Conservation (phyloP, 148 eudicot species). For the Vaccinium macrocarpon region DNA sequence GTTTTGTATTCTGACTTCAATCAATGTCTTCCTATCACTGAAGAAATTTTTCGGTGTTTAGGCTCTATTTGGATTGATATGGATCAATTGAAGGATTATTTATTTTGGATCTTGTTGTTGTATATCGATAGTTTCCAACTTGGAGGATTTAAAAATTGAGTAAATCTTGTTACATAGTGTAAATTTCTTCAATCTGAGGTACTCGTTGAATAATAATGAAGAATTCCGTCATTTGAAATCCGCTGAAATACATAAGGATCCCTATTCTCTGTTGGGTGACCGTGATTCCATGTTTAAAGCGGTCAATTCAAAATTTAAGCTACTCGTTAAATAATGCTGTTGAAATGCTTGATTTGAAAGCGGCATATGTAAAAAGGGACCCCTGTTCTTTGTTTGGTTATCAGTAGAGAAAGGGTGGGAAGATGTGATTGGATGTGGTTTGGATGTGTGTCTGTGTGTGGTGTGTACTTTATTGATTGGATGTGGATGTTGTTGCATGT, state of each 20-base stretch:
- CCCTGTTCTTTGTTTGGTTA: not conserved
- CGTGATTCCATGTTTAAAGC: not conserved
- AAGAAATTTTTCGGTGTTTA: not conserved
- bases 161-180: not conserved
- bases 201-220: not conserved
- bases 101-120: not conserved
- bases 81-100: not conserved
- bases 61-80: not conserved
- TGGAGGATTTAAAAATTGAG: not conserved
- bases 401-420: not conserved
- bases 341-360: too few relatives aligned
- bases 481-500: slow-evolving; percentile 12
- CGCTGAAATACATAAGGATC: not conserved
- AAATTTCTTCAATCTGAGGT: not conserved
- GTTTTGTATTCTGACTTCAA: not conserved
- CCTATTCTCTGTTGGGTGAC: not conserved
- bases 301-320: not conserved
- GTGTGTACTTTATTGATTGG: not conserved
- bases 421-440: not conserved
- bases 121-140: not conserved
- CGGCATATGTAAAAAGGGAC: too few relatives aligned
- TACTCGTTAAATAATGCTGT: not conserved
- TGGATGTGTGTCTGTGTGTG: not conserved
- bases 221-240: not conserved
- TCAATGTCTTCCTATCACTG: not conserved